Evolutionary conservation across 768 basidiomycete species (phyloP), one percentile per base, ranked within the genome.

Genomic region (Lentinula aciculospora): DNA sequence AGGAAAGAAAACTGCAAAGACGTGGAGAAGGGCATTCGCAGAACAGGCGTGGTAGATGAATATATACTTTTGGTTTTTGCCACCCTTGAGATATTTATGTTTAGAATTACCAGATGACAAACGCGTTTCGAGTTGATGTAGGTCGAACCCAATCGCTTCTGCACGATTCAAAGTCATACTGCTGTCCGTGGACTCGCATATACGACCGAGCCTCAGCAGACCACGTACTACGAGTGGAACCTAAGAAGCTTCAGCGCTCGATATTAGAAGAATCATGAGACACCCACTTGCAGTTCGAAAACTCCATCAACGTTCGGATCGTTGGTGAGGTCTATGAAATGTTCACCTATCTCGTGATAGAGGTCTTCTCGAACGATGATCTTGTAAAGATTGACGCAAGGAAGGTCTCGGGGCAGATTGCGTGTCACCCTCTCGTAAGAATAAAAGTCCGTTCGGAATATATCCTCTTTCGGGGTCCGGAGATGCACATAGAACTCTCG

Each of bases 271-370:
- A 32, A 32, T 27, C 32, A 34, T 29, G 47, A 37, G 19, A 7
- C 57, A 13, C 12, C 42, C 62, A 94, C 92, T 81, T 98, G 94
- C 19, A 88, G 78, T 72, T 99, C 97, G 65, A 88, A 99, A 3
- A 97, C 89, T 1, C 93, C 94, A 64, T 98, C 94, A 8, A 98
- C 92, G 66, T 91, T 93, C 0, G 95, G 92, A 65, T 95, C 91
- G 66, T 97, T 97, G 58, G 84, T 92, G 50, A 98, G 77, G 67
- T 94, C 88, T 17, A 93, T 86, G 66, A 98, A 98, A 68, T 97
- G 92, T 57, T 92, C 88, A 63, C 92, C 88, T 29, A 88, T 90
- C 29, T 89, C 84, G 29, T 88, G 77, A 70, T 90, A 99, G 15
- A 87, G 73, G 4, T 89, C 86, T 67, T 98, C 97, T 31, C 86